Base-by-base conservation (phyloP, 2,329 filamentous ascomycete species). In the Remersonia thermophila region DNA sequence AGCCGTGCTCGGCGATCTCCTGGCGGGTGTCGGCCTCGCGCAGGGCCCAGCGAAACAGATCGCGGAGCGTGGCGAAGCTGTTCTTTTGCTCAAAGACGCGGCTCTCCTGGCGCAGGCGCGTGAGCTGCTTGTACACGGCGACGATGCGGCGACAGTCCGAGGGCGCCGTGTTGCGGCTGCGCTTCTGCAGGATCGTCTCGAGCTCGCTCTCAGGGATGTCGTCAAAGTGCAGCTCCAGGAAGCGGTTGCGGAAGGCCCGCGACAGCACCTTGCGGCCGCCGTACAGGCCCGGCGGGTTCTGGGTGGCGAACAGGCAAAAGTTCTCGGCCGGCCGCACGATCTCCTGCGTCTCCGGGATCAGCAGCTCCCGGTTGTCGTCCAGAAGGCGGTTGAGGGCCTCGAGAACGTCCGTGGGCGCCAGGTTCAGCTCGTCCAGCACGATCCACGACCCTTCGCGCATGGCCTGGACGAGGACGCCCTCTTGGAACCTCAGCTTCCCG, bases 301-400 rank as follows among this genome's bases (percentile, higher is more conserved):
- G 91, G 0, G 91, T 99, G 2, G 91, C 91, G 52, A 98, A 98
- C 0, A 99, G 73, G 75, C 96, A 94, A 56, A 98, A 98, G 49
- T 93, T 87, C 20, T 85, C 77, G 47, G 98, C 87, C 0, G 91
- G 93, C 23, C 79, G 80, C 28, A 99, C 82, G 26, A 93, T 67
- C 55, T 98, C 87, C 57, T 98, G 91, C 0, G 91, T 96, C 56
- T 99, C 91, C 0, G 93, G 89, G 25, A 99, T 87, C 16, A 98
- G 69, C 3, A 99, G 72, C 57, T 99, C 91, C 41, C 91, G 72
- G 49, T 98, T 99, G 53, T 99, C 91, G 50, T 99, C 91, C 1
- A 99, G 66, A 0, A 99, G 71, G 49, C 91, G 80, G 58, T 99
- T 99, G 27, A 99, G 66, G 0, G 91, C 91, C 61, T 99, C 91